Percentiles rank a stretch among this genome's conserved stretches.
Evolutionary conservation across 495 filamentous ascomycete species (phyloP).

Genomic region (Aspergillus nidulans): DNA sequence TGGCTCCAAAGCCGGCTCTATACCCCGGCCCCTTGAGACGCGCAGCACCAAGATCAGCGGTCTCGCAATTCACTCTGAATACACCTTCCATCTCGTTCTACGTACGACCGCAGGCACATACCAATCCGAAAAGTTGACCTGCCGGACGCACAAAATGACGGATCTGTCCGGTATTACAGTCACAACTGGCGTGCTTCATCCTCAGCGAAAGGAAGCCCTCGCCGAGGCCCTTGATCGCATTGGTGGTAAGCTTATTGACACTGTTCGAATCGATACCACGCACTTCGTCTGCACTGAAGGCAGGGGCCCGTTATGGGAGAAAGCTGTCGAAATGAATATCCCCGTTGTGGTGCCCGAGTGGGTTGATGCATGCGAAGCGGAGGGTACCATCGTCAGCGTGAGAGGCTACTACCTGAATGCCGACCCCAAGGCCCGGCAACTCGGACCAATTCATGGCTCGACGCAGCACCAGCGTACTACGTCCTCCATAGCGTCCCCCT

Average conservation of each 20-base stretch:
- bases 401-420: constrained; percentile 94
- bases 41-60: constrained; percentile 94
- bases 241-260: constrained; percentile 85
- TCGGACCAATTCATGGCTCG: constrained; percentile 44
- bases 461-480: constrained; percentile 40
- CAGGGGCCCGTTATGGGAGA: constrained; percentile 84
- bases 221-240: constrained; percentile 75
- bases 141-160: constrained; percentile 97
- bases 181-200: constrained; percentile 80
- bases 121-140: constrained; percentile 73
- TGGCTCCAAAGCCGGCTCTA: constrained; percentile 89
- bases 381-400: constrained; percentile 90
- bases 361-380: constrained; percentile 89
- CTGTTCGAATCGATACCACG: constrained; percentile 93
- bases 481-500: constrained; percentile 23
- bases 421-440: constrained; percentile 60
- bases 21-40: constrained; percentile 79
- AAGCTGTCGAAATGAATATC: constrained; percentile 95
- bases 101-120: constrained; percentile 87
- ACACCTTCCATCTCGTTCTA: constrained; percentile 89
- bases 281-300: constrained; percentile 99
- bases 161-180: constrained; percentile 95
- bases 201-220: constrained; percentile 68
- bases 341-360: constrained; percentile 97
- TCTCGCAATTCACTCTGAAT: constrained; percentile 92